Conservation (phyloP, 129 eudicot species). For the Chrysanthemum lavandulifolium region DNA sequence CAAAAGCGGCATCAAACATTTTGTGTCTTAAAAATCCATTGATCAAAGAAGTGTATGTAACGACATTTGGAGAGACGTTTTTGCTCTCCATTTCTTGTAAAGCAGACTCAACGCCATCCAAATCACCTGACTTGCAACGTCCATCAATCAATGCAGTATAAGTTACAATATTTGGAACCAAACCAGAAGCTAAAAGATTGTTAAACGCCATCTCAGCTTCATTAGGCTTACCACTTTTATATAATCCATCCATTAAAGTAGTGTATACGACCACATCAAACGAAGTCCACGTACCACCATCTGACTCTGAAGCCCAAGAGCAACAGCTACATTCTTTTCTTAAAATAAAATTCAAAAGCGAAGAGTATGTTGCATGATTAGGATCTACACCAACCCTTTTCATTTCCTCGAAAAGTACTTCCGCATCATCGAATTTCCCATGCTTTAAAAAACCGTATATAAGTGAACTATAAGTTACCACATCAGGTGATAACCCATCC, state of each 20-base stretch:
- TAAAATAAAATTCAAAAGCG: slow-evolving; percentile 52
- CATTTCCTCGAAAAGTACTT: slow-evolving; percentile 63
- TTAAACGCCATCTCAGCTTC: slow-evolving; percentile 72
- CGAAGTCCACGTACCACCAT: slow-evolving; percentile 79
- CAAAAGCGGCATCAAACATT: slow-evolving; percentile 54
- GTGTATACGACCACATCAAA: slow-evolving; percentile 73
- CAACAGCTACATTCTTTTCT: slow-evolving; percentile 37
- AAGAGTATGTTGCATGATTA: slow-evolving; percentile 70
- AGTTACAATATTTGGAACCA: slow-evolving; percentile 58
- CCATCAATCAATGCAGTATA: slow-evolving; percentile 78
- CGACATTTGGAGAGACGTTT: slow-evolving; percentile 58
- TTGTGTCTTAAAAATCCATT: slow-evolving; percentile 58
- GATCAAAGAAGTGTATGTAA: slow-evolving; percentile 70
- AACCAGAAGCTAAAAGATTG: slow-evolving; percentile 34
- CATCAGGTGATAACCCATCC: slow-evolving; percentile 65
- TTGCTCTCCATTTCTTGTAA: slow-evolving; percentile 65
- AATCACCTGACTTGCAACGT: slow-evolving; percentile 61
- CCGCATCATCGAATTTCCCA: slow-evolving; percentile 63
- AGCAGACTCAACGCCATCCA: slow-evolving; percentile 47
- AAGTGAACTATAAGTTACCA: slow-evolving; percentile 56
- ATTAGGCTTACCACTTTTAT: slow-evolving; percentile 52
- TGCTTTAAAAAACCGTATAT: slow-evolving; percentile 62
- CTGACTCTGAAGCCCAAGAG: slow-evolving; percentile 58
- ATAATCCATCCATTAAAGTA: slow-evolving; percentile 76
- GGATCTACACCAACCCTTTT: slow-evolving; percentile 56